Conservation (phyloP, 306 rosid species). For the Benincasa hispida region DNA sequence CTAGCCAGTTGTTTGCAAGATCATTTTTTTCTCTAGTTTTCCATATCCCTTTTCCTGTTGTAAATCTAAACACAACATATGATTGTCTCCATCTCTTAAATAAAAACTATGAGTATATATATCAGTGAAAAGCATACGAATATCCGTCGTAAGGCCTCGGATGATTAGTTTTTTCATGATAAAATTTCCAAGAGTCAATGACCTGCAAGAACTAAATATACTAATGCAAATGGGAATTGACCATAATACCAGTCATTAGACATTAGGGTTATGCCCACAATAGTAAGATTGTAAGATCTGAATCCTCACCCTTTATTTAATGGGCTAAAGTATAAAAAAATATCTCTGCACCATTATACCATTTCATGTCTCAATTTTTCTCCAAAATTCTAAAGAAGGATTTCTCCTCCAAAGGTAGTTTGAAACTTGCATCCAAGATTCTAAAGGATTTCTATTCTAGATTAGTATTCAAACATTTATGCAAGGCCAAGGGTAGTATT, state of each 20-base stretch:
- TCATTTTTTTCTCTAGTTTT: background rate
- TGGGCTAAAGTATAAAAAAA: too few species aligned
- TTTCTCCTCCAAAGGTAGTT: background rate
- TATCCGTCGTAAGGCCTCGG: background rate
- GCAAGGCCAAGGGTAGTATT: too few species aligned
- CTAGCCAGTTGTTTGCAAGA: background rate
- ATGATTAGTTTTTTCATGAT: background rate
- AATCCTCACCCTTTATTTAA: background rate
- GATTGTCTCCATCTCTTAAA: background rate
- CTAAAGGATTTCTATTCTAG: background rate
- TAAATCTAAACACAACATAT: background rate
- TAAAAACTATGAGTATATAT: background rate
- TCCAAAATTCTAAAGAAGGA: background rate
- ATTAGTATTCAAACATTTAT: too few species aligned
- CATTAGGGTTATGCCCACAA: background rate
- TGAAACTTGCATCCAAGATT: too few species aligned
- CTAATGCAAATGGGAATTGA: background rate
- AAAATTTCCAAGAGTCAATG: background rate
- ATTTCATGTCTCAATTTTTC: background rate
- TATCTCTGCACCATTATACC: too few species aligned
- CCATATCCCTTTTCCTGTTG: background rate
- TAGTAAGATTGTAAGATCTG: background rate
- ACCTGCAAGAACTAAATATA: background rate
- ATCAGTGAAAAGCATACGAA: background rate
- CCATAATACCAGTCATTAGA: background rate